These are phyloP conservation scores for Tremella fuciformis DNA, from an alignment of 768 basidiomycete species.

Conservation along the genomic window DNA sequence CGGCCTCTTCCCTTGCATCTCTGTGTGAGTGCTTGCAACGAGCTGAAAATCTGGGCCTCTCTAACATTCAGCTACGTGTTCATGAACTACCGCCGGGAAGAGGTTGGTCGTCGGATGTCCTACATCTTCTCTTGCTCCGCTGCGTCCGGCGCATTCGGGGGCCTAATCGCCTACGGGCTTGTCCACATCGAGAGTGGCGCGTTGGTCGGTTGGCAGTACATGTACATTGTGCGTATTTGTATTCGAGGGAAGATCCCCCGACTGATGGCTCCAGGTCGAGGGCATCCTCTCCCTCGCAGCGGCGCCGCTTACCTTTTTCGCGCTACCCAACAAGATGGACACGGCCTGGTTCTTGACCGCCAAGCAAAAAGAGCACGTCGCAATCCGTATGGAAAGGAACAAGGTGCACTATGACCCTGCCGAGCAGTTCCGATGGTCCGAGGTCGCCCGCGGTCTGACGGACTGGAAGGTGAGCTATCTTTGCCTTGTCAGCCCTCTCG, in stretches of 20 bases:
- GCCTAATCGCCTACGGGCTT: constrained; percentile 76
- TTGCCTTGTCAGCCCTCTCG: constrained; percentile 2
- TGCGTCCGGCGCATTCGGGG: constrained; percentile 80
- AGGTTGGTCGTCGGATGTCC: constrained; percentile 42
- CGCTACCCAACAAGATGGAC: constrained; percentile 31
- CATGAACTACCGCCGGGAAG: constrained; percentile 23
- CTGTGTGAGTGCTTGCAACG: background rate
- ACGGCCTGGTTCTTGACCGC: constrained; percentile 31
- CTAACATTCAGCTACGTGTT: no score
- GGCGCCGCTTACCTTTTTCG: constrained; percentile 22
- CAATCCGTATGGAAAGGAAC: constrained; percentile 24
- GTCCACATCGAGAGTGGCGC: constrained; percentile 59
- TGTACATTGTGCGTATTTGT: constrained; percentile 19
- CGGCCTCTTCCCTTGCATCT: constrained; percentile 24
- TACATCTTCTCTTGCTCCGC: constrained; percentile 84
- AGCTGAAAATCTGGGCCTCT: no score
- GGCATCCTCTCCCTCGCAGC: constrained; percentile 32
- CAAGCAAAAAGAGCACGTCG: constrained; percentile 20
- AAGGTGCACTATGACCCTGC: constrained; percentile 28
- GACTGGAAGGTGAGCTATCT: constrained; percentile 26
- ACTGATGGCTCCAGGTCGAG: constrained; percentile 22
- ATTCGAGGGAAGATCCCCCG: background rate
- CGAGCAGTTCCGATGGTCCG: constrained; percentile 29
- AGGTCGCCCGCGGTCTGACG: constrained; percentile 19
- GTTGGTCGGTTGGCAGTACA: constrained; percentile 33